Evolutionary conservation across 257 asterid species (phyloP), one percentile per base, ranked within the genome.

Genomic region (Solanum piurae): DNA sequence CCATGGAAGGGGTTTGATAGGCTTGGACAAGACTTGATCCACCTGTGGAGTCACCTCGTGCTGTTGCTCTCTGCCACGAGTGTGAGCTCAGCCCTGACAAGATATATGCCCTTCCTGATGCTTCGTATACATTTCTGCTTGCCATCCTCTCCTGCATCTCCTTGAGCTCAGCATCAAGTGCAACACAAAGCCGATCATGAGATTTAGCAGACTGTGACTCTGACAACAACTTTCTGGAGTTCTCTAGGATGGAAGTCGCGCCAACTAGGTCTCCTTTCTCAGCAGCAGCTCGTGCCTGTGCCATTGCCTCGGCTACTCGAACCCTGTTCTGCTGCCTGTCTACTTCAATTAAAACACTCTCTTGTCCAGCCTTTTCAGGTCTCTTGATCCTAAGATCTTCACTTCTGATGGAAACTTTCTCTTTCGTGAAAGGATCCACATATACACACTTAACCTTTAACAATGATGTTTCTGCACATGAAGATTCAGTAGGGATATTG

Each of bases 1-100:
- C 92, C 99, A 97, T 97, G 9, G 97, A 94, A 1, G 99, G 98
- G 23, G 99, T 97, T 89, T 97, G 99, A 84, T 97, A 97, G 18
- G 98, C 89, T 73, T 92, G 98, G 42, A 95, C 88, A 6, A 95
- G 95, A 90, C 97, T 96, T 14, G 99, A 95, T 9, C 96, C 91
- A 14, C 94, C 98, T 2, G 90, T 92, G 9, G 99, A 97, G 90
- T 96, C 98, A 8, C 99, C 99, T 55, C 99, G 93, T 2, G 99
- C 96, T 31, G 99, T 97, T 27, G 99, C 99, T 88, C 99, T 92
- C 91, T 97, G 99, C 99, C 99, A 97, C 1, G 99, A 97, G 90
- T 97, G 99, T 34, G 99, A 96, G 91, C 99, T 97, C 83, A 97
- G 89, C 12, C 99, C 99, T 1, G 99, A 97, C 58, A 96, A 90